Percentiles rank a stretch among this genome's conserved stretches.
Evolutionary conservation across 2,329 filamentous ascomycete genomes (phyloP).

Genomic region (Diaporthe caulivora): DNA sequence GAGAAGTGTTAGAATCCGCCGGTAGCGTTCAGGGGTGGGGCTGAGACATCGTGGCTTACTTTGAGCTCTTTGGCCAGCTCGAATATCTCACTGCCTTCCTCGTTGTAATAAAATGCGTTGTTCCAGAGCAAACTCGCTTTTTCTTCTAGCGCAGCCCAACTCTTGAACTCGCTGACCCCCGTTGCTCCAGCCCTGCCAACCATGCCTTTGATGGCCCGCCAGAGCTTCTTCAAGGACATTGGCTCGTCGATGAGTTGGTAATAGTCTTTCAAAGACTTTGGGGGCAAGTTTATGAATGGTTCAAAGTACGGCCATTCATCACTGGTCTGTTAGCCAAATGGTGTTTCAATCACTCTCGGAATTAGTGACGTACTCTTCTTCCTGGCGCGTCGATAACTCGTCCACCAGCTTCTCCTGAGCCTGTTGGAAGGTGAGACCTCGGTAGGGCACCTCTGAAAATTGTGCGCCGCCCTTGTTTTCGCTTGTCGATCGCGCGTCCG

Average conservation of each 20-base stretch:
- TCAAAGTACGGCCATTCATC: conserved; percentile 77
- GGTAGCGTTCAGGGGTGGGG: neutral
- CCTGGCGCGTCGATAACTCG: conserved; percentile 77
- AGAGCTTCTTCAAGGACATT: conserved; percentile 80
- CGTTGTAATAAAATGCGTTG: conserved; percentile 91
- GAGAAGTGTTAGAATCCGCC: conserved; percentile 37
- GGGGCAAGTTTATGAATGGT: conserved; percentile 83
- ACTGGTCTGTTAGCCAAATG: conserved; percentile 55
- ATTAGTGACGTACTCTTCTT: conserved; percentile 66
- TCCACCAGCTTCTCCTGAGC: conserved; percentile 88
- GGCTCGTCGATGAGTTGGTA: conserved; percentile 87
- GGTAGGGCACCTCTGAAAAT: conserved; percentile 71
- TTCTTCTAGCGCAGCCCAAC: conserved; percentile 85
- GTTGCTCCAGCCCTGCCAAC: conserved; percentile 76
- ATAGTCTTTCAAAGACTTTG: conserved; percentile 84
- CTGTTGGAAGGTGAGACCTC: conserved; percentile 82
- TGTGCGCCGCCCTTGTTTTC: conserved; percentile 61
- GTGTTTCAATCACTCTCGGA: neutral
- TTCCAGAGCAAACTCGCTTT: conserved; percentile 86
- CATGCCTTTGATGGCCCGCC: conserved; percentile 81
- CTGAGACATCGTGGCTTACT: conserved; percentile 58
- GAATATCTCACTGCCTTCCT: conserved; percentile 89
- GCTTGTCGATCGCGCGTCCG: conserved; percentile 44
- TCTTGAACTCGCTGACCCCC: conserved; percentile 78
- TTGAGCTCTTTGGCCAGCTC: conserved; percentile 82